A percentile compares a stretch with the other conserved stretches of the same genome.
Conservation (phyloP, 177 flowering plant genomes). For the Vitis hybrid region DNA sequence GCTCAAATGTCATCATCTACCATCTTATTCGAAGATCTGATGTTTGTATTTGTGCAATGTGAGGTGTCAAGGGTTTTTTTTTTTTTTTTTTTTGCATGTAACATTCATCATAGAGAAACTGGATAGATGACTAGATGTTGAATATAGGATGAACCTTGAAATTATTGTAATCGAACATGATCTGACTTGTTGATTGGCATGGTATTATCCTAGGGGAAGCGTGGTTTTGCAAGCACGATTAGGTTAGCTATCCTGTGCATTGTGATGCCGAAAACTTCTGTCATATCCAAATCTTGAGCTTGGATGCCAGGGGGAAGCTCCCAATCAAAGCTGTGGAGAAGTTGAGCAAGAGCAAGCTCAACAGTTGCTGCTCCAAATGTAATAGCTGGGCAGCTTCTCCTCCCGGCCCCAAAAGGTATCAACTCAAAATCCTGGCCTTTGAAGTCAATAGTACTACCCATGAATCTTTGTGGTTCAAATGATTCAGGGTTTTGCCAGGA, state of each 20-base stretch:
- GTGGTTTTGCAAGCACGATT: slow-evolving; percentile 21
- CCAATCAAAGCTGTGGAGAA: slow-evolving; percentile 51
- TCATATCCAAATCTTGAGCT: slow-evolving; percentile 36
- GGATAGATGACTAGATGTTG: no score
- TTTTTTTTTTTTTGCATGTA: no score
- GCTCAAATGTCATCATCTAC: no score
- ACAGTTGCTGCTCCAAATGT: slow-evolving; percentile 26
- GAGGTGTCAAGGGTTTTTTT: no score
- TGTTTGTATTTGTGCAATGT: no score
- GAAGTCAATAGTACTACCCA: slow-evolving; percentile 31
- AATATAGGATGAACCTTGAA: no score
- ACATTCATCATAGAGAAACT: no score
- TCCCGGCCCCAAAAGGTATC: slow-evolving; percentile 50
- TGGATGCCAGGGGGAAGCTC: slow-evolving; percentile 32
- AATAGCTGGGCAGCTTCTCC: slow-evolving; percentile 49
- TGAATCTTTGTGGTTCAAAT: slow-evolving; percentile 51
- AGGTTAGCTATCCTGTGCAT: slow-evolving; percentile 22
- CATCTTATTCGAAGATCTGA: no score
- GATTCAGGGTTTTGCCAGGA: slow-evolving; percentile 37
- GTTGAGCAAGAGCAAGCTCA: slow-evolving; percentile 48
- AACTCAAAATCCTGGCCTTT: slow-evolving; percentile 46
- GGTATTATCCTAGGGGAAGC: slow-evolving; percentile 3
- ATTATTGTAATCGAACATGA: no score
- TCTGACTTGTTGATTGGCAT: no score
- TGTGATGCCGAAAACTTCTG: slow-evolving; percentile 38